Base-by-base conservation (phyloP, 768 basidiomycete genomes). In the Pleurotus tuoliensis region DNA sequence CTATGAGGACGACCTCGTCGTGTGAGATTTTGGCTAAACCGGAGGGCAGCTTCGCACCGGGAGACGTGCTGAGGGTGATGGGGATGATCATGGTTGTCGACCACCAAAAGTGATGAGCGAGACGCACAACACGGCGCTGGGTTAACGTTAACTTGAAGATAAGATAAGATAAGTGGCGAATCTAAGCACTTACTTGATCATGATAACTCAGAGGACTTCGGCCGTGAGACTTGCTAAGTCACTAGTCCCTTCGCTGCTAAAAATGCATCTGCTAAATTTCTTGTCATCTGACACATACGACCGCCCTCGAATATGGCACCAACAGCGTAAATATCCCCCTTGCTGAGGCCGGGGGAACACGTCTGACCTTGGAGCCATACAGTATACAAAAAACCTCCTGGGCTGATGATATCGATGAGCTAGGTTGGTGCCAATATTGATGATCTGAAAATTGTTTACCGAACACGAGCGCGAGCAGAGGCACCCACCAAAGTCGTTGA, bases 351-450 rank as follows among this genome's bases (percentile, higher is more conserved):
- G n/a, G 40, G 9, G 16, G 38, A n/a, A 55, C 5, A 13, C 24
- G 25, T 34, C 45, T 55, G 20, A n/a, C 56, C 57, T 40, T 15
- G 18, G n/a, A 47, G 8, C 30, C 30, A 34, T 34, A 55, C 59
- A 78, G 76, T 68, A 58, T 67, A 67, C 76, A 67, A 48, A 91
- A 88, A 76, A 90, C 84, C 16, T 91, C 89, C 5, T 94, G 91
- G 91, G 91, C 91, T 41, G 90, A 93, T 71, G 90, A 93, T 58
- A 84, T 91, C 62, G 89, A 91, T 67, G 89, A 91, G 49, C 76
- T 84, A 60, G 88, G 85, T 83, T 59, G 63, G 72, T 64, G 18
- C 11, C 24, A 53, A 30, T 47, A 34, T 18, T 59, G 43, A 48
- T 47, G 5, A 38, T 45, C 20, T 34, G 11, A 40, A 46, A 47